Evolutionary conservation across 1,284 basidiomycete genomes (phyloP).

Genomic region (Mycosarcoma maydis): DNA sequence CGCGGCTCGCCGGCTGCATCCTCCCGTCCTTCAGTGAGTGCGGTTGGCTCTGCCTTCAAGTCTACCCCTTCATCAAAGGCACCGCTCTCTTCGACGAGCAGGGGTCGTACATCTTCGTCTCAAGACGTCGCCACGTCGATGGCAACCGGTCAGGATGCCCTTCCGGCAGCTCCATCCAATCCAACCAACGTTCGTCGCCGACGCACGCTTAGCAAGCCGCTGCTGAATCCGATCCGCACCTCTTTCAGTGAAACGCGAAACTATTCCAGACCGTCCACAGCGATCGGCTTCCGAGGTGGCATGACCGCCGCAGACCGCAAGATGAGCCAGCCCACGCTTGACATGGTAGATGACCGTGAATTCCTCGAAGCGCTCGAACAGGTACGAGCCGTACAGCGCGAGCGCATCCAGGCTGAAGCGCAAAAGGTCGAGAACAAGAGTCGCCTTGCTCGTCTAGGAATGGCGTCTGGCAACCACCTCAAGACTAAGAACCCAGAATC

Average conservation of each 20-base stretch:
- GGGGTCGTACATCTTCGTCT: too few species aligned
- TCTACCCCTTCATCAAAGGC: not conserved
- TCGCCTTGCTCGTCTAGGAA: slow-evolving; percentile 28
- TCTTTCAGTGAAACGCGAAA: slow-evolving; percentile 8
- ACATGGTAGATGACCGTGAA: slow-evolving; percentile 59
- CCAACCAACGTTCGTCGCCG: slow-evolving; percentile 12
- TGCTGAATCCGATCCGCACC: slow-evolving; percentile 24
- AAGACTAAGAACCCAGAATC: slow-evolving; percentile 26
- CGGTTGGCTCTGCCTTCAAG: slow-evolving; percentile 9
- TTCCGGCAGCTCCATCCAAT: not conserved
- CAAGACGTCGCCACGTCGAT: not conserved
- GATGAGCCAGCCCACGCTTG: slow-evolving; percentile 59
- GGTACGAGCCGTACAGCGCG: slow-evolving; percentile 48
- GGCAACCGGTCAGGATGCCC: not conserved
- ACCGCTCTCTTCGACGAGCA: not conserved
- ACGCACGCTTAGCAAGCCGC: slow-evolving; percentile 25
- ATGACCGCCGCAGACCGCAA: slow-evolving; percentile 36
- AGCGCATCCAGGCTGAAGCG: slow-evolving; percentile 45
- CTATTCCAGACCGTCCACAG: slow-evolving; percentile 19
- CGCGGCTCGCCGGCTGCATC: slow-evolving; percentile 1
- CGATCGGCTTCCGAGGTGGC: slow-evolving; percentile 28
- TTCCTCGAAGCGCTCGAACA: slow-evolving; percentile 60
- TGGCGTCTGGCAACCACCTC: slow-evolving; percentile 30
- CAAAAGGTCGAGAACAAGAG: slow-evolving; percentile 33
- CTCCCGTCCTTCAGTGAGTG: slow-evolving; percentile 4